These are phyloP conservation scores for Aquanectria penicillioides DNA, from an alignment of 2,329 filamentous ascomycete species.

Conservation along the genomic window DNA sequence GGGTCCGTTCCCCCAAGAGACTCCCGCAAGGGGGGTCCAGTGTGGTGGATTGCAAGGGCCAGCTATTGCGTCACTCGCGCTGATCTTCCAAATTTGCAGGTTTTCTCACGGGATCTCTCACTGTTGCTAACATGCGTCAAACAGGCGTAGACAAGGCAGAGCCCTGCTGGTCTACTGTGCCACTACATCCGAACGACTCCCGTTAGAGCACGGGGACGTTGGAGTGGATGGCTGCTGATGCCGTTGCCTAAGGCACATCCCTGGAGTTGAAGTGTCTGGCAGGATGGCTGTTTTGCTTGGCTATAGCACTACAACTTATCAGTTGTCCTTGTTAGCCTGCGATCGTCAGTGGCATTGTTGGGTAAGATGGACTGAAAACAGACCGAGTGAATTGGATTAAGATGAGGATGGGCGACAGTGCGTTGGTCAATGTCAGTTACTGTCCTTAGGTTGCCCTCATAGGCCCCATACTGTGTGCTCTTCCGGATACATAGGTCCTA, in stretches of 20 bases:
- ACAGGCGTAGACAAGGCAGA: no score
- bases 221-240: no score
- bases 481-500: no score
- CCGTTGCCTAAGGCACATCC: constrained; percentile 10
- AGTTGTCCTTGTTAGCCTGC: neutral
- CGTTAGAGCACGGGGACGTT: constrained; percentile 4
- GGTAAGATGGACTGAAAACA: no score
- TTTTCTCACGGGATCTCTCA: constrained; percentile 34
- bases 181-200: neutral
- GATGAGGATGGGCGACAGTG: constrained; percentile 20
- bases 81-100: constrained; percentile 41
- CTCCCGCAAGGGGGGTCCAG: constrained; percentile 19
- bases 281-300: neutral
- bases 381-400: neutral
- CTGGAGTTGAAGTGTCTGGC: neutral
- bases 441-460: constrained; percentile 1
- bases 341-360: neutral
- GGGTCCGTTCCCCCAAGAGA: constrained; percentile 26
- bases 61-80: constrained; percentile 46
- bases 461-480: constrained; percentile 1
- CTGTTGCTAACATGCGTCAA: constrained; percentile 23
- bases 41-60: constrained; percentile 36
- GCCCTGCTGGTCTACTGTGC: no score
- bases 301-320: constrained; percentile 5
- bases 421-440: neutral